These are phyloP conservation scores for Sapria himalayana DNA, from an alignment of 345 rosid species.

Conservation along the genomic window DNA sequence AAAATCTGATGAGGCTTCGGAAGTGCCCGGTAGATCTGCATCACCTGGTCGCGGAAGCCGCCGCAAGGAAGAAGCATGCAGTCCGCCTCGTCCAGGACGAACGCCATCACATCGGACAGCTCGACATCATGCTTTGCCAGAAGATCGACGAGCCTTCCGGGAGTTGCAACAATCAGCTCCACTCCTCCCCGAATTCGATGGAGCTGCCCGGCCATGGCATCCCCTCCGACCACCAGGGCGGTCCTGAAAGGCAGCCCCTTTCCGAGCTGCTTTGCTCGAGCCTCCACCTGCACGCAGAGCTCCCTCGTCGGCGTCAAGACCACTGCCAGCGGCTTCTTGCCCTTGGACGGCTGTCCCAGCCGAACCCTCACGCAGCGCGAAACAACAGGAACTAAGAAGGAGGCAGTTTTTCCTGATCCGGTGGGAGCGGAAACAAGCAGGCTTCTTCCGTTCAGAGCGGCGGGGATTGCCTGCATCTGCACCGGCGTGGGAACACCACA, in stretches of 20 bases:
- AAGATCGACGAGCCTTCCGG: slow-evolving; percentile 79
- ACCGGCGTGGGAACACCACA: slow-evolving; percentile 62
- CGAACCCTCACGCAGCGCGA: slow-evolving; percentile 30
- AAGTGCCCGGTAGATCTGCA: slow-evolving; percentile 64
- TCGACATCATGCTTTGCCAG: slow-evolving; percentile 42
- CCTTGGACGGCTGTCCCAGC: slow-evolving; percentile 10
- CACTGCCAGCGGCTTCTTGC: slow-evolving; percentile 38
- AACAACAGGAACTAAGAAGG: slow-evolving; percentile 61
- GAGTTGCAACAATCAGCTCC: slow-evolving; percentile 67
- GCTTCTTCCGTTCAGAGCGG: slow-evolving; percentile 42
- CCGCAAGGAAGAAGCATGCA: slow-evolving; percentile 84
- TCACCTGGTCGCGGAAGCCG: slow-evolving; percentile 76
- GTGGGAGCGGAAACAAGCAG: slow-evolving; percentile 75
- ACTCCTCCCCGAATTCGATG: slow-evolving; percentile 71
- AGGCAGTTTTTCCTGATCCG: slow-evolving; percentile 82
- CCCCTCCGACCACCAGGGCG: slow-evolving; percentile 86
- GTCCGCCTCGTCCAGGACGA: slow-evolving; percentile 83
- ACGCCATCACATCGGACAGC: slow-evolving; percentile 23
- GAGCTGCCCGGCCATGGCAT: slow-evolving; percentile 56
- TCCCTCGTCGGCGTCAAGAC: slow-evolving; percentile 81
- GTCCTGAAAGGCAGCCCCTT: slow-evolving; percentile 81
- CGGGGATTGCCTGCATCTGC: slow-evolving; percentile 82
- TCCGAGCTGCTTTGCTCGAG: slow-evolving; percentile 78
- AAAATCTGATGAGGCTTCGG: slow-evolving; percentile 62
- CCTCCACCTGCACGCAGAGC: slow-evolving; percentile 76